A percentile compares a stretch with the other conserved stretches of the same genome.
Evolutionary conservation across 257 asterid species (phyloP).

Genomic region (Eucommia ulmoides): DNA sequence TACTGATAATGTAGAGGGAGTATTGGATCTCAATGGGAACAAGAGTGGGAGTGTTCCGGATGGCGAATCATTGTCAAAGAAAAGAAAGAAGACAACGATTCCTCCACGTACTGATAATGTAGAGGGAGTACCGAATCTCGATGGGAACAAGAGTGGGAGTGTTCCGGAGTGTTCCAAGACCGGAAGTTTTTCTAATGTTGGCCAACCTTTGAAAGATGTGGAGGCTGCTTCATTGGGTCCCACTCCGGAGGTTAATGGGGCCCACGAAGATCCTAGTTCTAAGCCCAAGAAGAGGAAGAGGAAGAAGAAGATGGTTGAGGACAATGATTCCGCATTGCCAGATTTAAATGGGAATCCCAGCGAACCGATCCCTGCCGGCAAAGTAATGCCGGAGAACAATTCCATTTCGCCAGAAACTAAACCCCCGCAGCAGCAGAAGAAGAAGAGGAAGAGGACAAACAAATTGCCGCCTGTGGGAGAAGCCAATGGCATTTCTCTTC

Average conservation of each 20-base stretch:
- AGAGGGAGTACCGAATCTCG: too few species aligned
- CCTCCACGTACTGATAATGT: too few species aligned
- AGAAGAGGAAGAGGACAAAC: slow-evolving; percentile 17
- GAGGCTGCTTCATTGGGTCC: slow-evolving; percentile 4
- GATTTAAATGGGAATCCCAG: slow-evolving; percentile 48
- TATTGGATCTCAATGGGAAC: slow-evolving; percentile 31
- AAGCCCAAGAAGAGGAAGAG: slow-evolving; percentile 30
- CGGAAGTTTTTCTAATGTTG: slow-evolving; percentile 11
- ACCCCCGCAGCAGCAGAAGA: slow-evolving; percentile 8
- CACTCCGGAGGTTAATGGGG: slow-evolving; percentile 8
- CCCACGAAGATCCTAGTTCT: slow-evolving; percentile 12
- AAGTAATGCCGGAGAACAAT: slow-evolving; percentile 14
- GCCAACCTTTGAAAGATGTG: slow-evolving; percentile 17
- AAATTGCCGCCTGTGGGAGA: slow-evolving; percentile 10
- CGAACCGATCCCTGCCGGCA: slow-evolving; percentile 18
- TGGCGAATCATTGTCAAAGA: too few species aligned
- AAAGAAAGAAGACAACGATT: too few species aligned
- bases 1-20: too few species aligned
- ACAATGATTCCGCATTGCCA: slow-evolving; percentile 32
- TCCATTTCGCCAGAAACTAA: slow-evolving; percentile 14
- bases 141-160: slow-evolving; percentile 11
- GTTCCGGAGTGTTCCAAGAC: slow-evolving; percentile 12
- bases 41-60: too few species aligned
- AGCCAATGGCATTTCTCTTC: slow-evolving; percentile 17
- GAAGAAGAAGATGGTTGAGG: slow-evolving; percentile 19